phyloP scores from a whole-genome alignment of 2,329 filamentous ascomycete species.

The Cladosporium sp. region DNA sequence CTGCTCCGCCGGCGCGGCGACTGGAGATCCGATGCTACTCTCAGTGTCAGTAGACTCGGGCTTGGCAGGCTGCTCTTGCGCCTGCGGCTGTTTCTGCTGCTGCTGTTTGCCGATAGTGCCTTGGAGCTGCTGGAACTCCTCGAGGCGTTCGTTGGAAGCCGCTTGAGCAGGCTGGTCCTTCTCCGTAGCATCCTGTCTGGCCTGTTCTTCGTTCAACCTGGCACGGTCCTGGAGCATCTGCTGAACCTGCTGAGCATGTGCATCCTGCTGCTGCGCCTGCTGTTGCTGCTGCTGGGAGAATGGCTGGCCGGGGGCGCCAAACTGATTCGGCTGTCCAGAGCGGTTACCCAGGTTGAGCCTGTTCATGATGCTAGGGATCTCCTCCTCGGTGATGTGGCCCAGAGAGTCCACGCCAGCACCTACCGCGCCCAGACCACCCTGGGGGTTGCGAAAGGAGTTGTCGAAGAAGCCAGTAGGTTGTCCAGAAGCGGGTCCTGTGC shows the following conservation, averaged over 20 bases:
- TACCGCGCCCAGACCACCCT: constrained; percentile 39
- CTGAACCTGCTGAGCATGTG: constrained; percentile 51
- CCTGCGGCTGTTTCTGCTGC: constrained; percentile 10
- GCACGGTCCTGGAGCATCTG: constrained; percentile 57
- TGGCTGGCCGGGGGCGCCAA: constrained; percentile 39
- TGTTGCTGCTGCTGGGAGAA: constrained; percentile 36
- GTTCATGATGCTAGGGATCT: constrained; percentile 58
- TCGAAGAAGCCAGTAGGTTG: constrained; percentile 65
- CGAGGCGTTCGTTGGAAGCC: constrained; percentile 57
- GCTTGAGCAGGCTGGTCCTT: constrained; percentile 37
- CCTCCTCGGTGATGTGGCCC: constrained; percentile 58
- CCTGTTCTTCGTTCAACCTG: constrained; percentile 56
- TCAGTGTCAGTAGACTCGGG: constrained; percentile 14
- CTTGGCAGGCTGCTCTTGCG: constrained; percentile 13
- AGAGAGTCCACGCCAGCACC: constrained; percentile 40
- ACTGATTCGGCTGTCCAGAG: constrained; percentile 41
- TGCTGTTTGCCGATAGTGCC: constrained; percentile 33
- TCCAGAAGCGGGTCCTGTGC: constrained; percentile 36
- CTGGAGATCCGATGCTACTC: constrained; percentile 19
- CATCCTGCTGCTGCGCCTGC: constrained; percentile 26
- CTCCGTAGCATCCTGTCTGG: constrained; percentile 45
- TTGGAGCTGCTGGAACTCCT: constrained; percentile 77
- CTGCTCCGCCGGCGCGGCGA: constrained; percentile 12
- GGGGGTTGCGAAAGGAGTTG: constrained; percentile 39
- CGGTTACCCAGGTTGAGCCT: constrained; percentile 55